Conservation (phyloP, 2,329 filamentous ascomycete genomes). For the Monilinia laxa region DNA sequence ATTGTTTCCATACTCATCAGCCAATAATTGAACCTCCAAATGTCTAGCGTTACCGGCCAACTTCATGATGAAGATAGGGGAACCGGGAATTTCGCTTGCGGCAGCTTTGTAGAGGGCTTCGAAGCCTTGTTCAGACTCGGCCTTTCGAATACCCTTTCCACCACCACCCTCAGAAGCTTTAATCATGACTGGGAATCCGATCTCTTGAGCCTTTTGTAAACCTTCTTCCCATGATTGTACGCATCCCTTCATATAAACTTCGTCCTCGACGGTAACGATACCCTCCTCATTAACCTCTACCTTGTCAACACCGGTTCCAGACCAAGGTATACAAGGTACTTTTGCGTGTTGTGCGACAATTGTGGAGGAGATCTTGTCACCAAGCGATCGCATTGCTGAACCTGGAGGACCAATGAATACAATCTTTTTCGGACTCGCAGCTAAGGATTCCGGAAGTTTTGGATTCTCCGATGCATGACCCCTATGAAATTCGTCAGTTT, state of each 20-base stretch:
- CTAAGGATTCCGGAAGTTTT: slow-evolving; percentile 91
- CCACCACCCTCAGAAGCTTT: slow-evolving; percentile 99
- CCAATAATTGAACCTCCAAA: slow-evolving; percentile 94
- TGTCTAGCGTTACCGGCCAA: slow-evolving; percentile 93
- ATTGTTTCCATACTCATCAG: slow-evolving; percentile 99
- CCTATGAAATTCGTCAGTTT: slow-evolving; percentile 49
- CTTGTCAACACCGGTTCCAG: slow-evolving; percentile 82
- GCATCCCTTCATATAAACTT: slow-evolving; percentile 86
- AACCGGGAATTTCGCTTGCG: slow-evolving; percentile 95
- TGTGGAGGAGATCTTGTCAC: slow-evolving; percentile 99
- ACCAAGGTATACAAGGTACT: slow-evolving; percentile 99
- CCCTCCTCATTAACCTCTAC: slow-evolving; percentile 77
- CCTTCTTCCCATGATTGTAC: slow-evolving; percentile 88
- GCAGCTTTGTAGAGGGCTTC: slow-evolving; percentile 89
- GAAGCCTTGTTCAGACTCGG: slow-evolving; percentile 80
- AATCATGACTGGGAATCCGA: slow-evolving; percentile 99
- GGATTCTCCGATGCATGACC: slow-evolving; percentile 99
- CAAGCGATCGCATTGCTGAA: slow-evolving; percentile 96
- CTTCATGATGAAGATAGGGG: slow-evolving; percentile 99
- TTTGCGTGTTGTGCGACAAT: slow-evolving; percentile 97
- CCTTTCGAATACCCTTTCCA: slow-evolving; percentile 98
- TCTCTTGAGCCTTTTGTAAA: slow-evolving; percentile 78
- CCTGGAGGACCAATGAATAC: slow-evolving; percentile 98
- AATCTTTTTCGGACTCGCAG: slow-evolving; percentile 96
- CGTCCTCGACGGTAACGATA: slow-evolving; percentile 87